Evolutionary conservation across 345 rosid species (phyloP).

Genomic region (Litchi chinensis): DNA sequence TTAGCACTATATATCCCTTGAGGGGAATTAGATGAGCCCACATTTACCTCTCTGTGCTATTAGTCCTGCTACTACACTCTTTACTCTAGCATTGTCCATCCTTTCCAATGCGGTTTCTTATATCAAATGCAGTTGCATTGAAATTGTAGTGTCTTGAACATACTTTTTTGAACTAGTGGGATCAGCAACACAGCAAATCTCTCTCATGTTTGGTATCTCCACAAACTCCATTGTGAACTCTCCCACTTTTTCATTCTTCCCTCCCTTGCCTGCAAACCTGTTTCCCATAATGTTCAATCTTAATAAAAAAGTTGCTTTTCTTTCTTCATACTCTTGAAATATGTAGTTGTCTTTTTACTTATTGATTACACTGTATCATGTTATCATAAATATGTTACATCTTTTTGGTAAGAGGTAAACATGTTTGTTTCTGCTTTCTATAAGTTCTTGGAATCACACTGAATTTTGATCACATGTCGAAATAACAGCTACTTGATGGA

Average conservation of each 20-base stretch:
- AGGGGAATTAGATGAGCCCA: not conserved
- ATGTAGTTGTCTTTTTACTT: not conserved
- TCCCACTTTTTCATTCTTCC: constrained; percentile 59
- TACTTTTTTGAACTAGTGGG: constrained; percentile 46
- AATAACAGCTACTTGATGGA: constrained; percentile 79
- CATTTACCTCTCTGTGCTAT: not conserved
- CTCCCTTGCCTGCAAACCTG: constrained; percentile 48
- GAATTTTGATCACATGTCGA: constrained; percentile 25
- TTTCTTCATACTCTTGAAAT: constrained; percentile 1
- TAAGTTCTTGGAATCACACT: constrained; percentile 10
- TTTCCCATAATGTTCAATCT: not conserved
- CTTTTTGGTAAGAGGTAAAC: not conserved
- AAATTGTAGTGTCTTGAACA: constrained; percentile 49
- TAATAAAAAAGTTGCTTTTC: not conserved
- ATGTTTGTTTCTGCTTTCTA: not conserved
- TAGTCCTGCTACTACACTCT: not conserved
- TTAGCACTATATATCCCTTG: not conserved
- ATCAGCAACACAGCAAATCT: constrained; percentile 64
- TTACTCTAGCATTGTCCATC: not conserved
- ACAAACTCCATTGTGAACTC: constrained; percentile 65
- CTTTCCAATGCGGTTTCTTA: not conserved
- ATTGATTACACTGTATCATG: not conserved
- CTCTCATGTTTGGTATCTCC: constrained; percentile 79
- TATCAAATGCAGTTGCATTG: constrained; percentile 41
- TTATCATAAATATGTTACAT: not conserved